Evolutionary conservation across 371 early-diverging fungal species (phyloP).

Genomic region (Rhizopus sp.): DNA sequence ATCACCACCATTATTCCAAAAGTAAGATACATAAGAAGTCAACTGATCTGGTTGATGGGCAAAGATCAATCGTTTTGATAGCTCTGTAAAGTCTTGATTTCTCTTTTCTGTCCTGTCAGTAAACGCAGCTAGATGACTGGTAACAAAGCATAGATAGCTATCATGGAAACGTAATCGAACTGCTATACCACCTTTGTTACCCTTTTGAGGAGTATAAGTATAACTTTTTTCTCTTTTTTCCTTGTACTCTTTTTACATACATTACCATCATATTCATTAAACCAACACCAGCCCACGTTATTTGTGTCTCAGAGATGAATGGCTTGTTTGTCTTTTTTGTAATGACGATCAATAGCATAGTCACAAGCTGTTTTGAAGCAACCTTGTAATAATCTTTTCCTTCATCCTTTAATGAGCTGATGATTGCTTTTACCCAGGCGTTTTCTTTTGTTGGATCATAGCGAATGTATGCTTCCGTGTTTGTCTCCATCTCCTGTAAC

Average conservation of each 20-base stretch:
- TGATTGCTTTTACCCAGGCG: slow-evolving; percentile 78
- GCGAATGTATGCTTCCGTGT: slow-evolving; percentile 82
- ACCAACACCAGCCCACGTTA: slow-evolving; percentile 72
- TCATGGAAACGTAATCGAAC: slow-evolving; percentile 79
- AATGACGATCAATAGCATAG: slow-evolving; percentile 83
- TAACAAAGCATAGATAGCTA: slow-evolving; percentile 85
- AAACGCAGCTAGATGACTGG: slow-evolving; percentile 90
- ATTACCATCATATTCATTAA: slow-evolving; percentile 80
- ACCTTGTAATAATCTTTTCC: slow-evolving; percentile 60
- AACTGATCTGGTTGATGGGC: slow-evolving; percentile 30
- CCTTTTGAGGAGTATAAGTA: slow-evolving; percentile 47
- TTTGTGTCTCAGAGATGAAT: slow-evolving; percentile 61
- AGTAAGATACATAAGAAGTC: slow-evolving; percentile 35
- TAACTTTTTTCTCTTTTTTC: not conserved
- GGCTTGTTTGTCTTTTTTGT: slow-evolving; percentile 56
- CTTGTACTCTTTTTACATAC: not conserved
- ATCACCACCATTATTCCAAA: slow-evolving; percentile 53
- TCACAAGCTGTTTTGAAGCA: slow-evolving; percentile 81
- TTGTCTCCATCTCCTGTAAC: slow-evolving; percentile 90
- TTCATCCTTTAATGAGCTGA: slow-evolving; percentile 59
- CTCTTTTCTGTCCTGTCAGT: slow-evolving; percentile 75
- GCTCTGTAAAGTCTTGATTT: slow-evolving; percentile 87
- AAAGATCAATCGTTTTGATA: slow-evolving; percentile 75
- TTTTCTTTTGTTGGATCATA: slow-evolving; percentile 75
- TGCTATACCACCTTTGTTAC: slow-evolving; percentile 93